Evolutionary conservation across 73 alveolate genomes (phyloP).

Genomic region (Symbiodinium pilosum): DNA sequence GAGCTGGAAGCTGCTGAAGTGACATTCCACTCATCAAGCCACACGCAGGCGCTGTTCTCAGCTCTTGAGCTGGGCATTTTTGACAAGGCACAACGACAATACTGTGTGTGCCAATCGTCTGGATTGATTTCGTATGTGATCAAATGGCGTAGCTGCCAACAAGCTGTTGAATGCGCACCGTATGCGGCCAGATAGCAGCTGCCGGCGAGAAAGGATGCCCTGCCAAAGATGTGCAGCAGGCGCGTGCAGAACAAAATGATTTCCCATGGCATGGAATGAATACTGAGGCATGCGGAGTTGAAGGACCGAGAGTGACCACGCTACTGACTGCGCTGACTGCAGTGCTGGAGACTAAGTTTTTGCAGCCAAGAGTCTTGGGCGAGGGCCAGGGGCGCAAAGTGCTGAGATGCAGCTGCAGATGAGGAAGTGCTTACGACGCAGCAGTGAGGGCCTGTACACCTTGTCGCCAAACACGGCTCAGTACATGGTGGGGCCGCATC

Average conservation of each 20-base stretch:
- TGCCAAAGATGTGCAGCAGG: slow-evolving; percentile 72
- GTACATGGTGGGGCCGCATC: slow-evolving; percentile 62
- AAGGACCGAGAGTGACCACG: slow-evolving; percentile 67
- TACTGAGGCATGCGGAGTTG: slow-evolving; percentile 57
- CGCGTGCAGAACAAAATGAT: not conserved
- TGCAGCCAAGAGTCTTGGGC: not conserved
- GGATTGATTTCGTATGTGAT: too few relatives aligned
- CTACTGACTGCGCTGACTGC: slow-evolving; percentile 87
- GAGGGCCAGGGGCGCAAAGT: not conserved
- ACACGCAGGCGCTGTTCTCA: slow-evolving; percentile 47
- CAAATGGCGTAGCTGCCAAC: too few relatives aligned
- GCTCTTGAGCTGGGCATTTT: slow-evolving; percentile 69
- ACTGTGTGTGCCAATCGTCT: too few relatives aligned
- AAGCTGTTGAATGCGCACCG: too few relatives aligned
- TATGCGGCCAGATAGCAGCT: slow-evolving; percentile 45
- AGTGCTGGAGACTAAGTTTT: not conserved
- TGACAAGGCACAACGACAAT: slow-evolving; percentile 63
- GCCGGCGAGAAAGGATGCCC: slow-evolving; percentile 80
- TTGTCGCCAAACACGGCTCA: slow-evolving; percentile 89
- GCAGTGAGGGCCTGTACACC: slow-evolving; percentile 42
- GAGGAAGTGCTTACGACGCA: slow-evolving; percentile 77
- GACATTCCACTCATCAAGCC: not conserved
- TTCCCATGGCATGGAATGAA: not conserved
- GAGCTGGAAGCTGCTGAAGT: not conserved
- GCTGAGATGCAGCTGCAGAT: not conserved